phyloP scores from a whole-genome alignment of 257 asterid genomes.

The Penstemon newberryi region DNA sequence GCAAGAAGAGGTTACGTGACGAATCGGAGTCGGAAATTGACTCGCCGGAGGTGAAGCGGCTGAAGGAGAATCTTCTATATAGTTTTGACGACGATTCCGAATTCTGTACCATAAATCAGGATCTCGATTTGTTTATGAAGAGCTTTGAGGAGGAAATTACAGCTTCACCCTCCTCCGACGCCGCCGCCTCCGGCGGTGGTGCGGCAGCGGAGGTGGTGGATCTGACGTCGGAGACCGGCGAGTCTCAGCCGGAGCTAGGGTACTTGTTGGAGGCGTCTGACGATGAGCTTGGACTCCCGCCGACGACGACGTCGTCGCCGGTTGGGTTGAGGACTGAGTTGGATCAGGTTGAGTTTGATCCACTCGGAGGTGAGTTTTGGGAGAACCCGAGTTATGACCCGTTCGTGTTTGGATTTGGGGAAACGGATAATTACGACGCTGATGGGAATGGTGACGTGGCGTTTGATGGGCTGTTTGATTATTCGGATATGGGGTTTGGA shows the following conservation, averaged over 20 bases:
- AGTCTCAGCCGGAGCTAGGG: constrained; percentile 56
- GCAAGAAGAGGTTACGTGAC: constrained; percentile 50
- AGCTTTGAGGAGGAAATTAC: constrained; percentile 71
- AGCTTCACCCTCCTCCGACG: constrained; percentile 22
- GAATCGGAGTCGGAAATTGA: constrained; percentile 35
- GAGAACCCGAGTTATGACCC: constrained; percentile 51
- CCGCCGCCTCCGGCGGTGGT: constrained; percentile 10
- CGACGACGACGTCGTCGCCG: constrained; percentile 33
- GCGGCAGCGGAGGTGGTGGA: constrained; percentile 33
- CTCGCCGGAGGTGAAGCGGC: constrained; percentile 68
- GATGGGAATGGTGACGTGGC: constrained; percentile 43
- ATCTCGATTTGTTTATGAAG: constrained; percentile 75
- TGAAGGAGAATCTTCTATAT: constrained; percentile 58
- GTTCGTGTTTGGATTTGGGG: constrained; percentile 46
- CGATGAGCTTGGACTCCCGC: constrained; percentile 77
- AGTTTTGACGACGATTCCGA: constrained; percentile 53
- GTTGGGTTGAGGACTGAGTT: constrained; percentile 30
- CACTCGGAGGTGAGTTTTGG: constrained; percentile 54
- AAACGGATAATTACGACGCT: constrained; percentile 20
- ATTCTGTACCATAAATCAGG: constrained; percentile 37
- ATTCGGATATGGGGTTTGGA: constrained; percentile 66
- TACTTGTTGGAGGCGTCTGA: constrained; percentile 70
- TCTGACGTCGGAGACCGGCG: constrained; percentile 47
- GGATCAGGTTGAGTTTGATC: constrained; percentile 42
- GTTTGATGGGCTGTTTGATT: constrained; percentile 72